These are phyloP conservation scores for Fusarium brevicatenulatum DNA, from an alignment of 2,329 filamentous ascomycete genomes.

Conservation along the genomic window DNA sequence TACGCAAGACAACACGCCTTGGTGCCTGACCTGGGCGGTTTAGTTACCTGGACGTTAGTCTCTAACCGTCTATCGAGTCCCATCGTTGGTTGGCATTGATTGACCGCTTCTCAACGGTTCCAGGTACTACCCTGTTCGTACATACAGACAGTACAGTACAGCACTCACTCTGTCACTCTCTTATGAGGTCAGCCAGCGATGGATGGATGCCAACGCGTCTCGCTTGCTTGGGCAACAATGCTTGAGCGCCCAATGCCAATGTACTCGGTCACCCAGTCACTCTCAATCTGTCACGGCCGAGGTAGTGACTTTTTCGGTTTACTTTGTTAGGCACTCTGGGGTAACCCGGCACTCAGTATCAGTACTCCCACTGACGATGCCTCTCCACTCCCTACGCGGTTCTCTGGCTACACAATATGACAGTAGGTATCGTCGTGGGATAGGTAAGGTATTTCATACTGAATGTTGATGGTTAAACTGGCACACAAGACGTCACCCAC, in stretches of 20 bases:
- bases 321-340: slow-evolving; percentile 39
- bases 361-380: slow-evolving; percentile 26
- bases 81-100: slow-evolving; percentile 35
- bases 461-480: neutral
- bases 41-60: neutral
- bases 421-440: neutral
- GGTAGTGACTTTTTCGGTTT: slow-evolving; percentile 5
- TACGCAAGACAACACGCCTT: slow-evolving; percentile 39
- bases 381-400: slow-evolving; percentile 7
- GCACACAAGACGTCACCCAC: slow-evolving; percentile 25
- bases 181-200: slow-evolving; percentile 38
- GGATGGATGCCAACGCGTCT: slow-evolving; percentile 38
- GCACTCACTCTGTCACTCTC: slow-evolving; percentile 31
- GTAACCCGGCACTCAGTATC: slow-evolving; percentile 38
- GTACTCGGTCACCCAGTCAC: slow-evolving; percentile 44
- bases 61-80: slow-evolving; percentile 20
- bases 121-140: slow-evolving; percentile 47
- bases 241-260: slow-evolving; percentile 44
- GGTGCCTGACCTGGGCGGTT: slow-evolving; percentile 42
- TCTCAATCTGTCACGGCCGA: slow-evolving; percentile 28
- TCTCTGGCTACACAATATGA: slow-evolving; percentile 24
- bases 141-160: neutral
- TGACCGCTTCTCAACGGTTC: slow-evolving; percentile 49
- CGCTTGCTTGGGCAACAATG: slow-evolving; percentile 48
- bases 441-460: neutral